Evolutionary conservation across 2,329 filamentous ascomycete genomes (phyloP).

Genomic region (Paraconiothyrium sp.): DNA sequence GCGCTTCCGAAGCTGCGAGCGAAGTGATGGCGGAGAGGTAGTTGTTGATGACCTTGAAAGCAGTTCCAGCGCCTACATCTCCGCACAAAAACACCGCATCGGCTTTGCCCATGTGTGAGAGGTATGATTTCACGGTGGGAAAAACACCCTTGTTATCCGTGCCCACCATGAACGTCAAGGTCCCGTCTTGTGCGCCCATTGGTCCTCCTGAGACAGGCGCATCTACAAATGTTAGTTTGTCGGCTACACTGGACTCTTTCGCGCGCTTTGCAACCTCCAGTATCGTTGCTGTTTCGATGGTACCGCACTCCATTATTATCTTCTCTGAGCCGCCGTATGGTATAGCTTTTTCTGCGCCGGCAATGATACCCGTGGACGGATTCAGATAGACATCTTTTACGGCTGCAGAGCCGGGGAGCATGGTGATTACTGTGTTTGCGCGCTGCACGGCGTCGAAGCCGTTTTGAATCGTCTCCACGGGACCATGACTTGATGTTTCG

Average conservation of each 20-base stretch:
- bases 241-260: slow-evolving; percentile 55
- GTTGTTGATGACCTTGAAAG: slow-evolving; percentile 94
- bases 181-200: slow-evolving; percentile 84
- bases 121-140: slow-evolving; percentile 68
- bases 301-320: slow-evolving; percentile 93
- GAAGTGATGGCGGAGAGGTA: slow-evolving; percentile 94
- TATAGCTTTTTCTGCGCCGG: slow-evolving; percentile 50
- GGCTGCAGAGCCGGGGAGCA: slow-evolving; percentile 51
- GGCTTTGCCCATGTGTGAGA: slow-evolving; percentile 80
- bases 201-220: slow-evolving; percentile 96
- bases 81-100: slow-evolving; percentile 82
- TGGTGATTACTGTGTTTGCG: slow-evolving; percentile 54
- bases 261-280: slow-evolving; percentile 78
- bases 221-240: slow-evolving; percentile 80
- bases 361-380: slow-evolving; percentile 50
- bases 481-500: slow-evolving; percentile 47
- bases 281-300: slow-evolving; percentile 91
- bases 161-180: slow-evolving; percentile 94
- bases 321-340: slow-evolving; percentile 60
- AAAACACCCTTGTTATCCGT: slow-evolving; percentile 58
- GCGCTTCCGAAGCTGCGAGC: slow-evolving; percentile 71
- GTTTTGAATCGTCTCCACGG: slow-evolving; percentile 48
- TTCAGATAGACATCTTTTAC: slow-evolving; percentile 56
- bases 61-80: slow-evolving; percentile 80
- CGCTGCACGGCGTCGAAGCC: slow-evolving; percentile 51